A percentile compares a stretch with the other conserved stretches of the same genome.
Evolutionary conservation across 768 basidiomycete species (phyloP).

Genomic region (Amanita pseudoporphyria): DNA sequence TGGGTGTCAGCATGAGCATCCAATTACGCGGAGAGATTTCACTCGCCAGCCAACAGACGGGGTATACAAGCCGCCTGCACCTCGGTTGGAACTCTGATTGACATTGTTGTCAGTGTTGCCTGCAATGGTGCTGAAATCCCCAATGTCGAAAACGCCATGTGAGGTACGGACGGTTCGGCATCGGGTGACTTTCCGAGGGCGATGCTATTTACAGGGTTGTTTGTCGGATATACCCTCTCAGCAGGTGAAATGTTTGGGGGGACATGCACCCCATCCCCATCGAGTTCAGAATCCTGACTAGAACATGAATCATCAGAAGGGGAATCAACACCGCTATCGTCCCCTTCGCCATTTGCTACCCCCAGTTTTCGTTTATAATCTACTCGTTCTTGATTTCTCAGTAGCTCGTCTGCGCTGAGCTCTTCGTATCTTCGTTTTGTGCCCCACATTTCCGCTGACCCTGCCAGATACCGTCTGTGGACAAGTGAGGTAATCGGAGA

Average conservation of each 20-base stretch:
- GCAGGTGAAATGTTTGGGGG: not conserved
- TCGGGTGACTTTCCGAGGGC: not conserved
- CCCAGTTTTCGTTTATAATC: slow-evolving; percentile 26
- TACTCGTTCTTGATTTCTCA: slow-evolving; percentile 34
- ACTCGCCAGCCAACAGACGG: slow-evolving; percentile 66
- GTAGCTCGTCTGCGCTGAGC: slow-evolving; percentile 36
- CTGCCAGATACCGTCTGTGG: no score
- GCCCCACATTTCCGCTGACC: slow-evolving; percentile 7
- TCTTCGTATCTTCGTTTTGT: slow-evolving; percentile 17
- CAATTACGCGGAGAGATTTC: not conserved
- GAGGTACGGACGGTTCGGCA: slow-evolving; percentile 6
- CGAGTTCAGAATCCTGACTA: not conserved
- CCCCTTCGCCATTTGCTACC: slow-evolving; percentile 4
- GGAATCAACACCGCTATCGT: not conserved
- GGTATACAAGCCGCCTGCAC: slow-evolving; percentile 90
- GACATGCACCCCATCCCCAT: not conserved
- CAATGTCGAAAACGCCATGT: slow-evolving; percentile 40
- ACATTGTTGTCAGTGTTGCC: slow-evolving; percentile 66
- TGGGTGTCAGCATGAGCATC: not conserved
- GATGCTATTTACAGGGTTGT: slow-evolving; percentile 1
- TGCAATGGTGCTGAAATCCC: slow-evolving; percentile 54
- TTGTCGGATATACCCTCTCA: slow-evolving; percentile 3
- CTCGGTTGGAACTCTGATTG: slow-evolving; percentile 76
- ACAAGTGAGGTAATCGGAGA: no score
- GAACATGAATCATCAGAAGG: not conserved